phyloP scores from a whole-genome alignment of 768 basidiomycete genomes.

The Collybia sp. region DNA sequence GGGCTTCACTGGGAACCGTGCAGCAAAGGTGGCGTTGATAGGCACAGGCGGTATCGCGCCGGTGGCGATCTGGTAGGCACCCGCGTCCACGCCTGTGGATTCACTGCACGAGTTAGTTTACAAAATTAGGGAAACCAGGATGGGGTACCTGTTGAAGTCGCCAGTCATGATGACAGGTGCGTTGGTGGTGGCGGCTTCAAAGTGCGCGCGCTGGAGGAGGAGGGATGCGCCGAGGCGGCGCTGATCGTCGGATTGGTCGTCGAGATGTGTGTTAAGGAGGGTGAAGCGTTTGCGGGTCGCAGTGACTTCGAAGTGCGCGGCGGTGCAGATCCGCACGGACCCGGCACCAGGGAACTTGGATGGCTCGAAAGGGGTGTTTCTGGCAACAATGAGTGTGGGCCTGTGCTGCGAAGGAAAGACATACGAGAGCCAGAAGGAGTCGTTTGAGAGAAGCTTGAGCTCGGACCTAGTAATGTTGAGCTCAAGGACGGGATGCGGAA shows the following conservation, averaged over 20 bases:
- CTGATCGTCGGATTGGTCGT: slow-evolving; percentile 48
- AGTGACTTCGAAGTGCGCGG: slow-evolving; percentile 28
- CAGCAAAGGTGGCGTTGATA: slow-evolving; percentile 37
- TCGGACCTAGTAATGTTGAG: slow-evolving; percentile 17
- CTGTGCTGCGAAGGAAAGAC: slow-evolving; percentile 11
- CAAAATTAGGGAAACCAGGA: background rate
- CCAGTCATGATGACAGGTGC: slow-evolving; percentile 45
- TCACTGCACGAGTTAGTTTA: slow-evolving; percentile 22
- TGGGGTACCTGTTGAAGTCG: slow-evolving; percentile 44
- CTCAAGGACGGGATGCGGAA: background rate
- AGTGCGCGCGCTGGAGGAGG: slow-evolving; percentile 42
- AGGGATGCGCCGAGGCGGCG: slow-evolving; percentile 48
- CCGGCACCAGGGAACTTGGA: slow-evolving; percentile 50
- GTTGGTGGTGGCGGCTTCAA: slow-evolving; percentile 35
- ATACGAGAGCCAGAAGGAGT: slow-evolving; percentile 56
- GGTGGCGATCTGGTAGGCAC: slow-evolving; percentile 47
- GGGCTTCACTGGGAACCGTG: slow-evolving; percentile 30
- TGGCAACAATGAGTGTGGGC: slow-evolving; percentile 9
- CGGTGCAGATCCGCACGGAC: slow-evolving; percentile 44
- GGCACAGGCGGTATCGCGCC: slow-evolving; percentile 32
- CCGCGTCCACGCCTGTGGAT: slow-evolving; percentile 36
- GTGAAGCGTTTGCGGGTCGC: slow-evolving; percentile 24
- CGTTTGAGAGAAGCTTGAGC: slow-evolving; percentile 32
- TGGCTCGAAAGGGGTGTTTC: slow-evolving; percentile 41
- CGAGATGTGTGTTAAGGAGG: slow-evolving; percentile 50